Conservation (phyloP, 2,329 filamentous ascomycete species). For the Onygenales sp. region DNA sequence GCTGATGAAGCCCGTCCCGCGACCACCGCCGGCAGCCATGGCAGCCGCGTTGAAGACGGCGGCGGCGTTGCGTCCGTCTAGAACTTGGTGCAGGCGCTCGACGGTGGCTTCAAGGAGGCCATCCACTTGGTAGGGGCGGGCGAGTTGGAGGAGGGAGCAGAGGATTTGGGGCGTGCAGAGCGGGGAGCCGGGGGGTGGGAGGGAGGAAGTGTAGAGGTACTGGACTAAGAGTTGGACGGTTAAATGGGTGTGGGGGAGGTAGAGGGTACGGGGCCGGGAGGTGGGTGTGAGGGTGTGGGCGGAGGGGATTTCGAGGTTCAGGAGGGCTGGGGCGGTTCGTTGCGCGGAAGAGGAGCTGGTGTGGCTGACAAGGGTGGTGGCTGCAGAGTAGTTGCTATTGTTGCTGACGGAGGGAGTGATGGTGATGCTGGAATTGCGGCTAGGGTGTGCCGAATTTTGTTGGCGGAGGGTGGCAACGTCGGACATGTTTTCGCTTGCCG, state of each 20-base stretch:
- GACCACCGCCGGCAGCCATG: slow-evolving; percentile 91
- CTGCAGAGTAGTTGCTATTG: slow-evolving; percentile 32
- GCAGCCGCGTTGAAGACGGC: slow-evolving; percentile 97
- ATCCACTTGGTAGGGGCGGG: slow-evolving; percentile 85
- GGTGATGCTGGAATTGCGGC: slow-evolving; percentile 73
- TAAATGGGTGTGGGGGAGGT: slow-evolving; percentile 82
- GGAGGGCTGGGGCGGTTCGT: slow-evolving; percentile 1
- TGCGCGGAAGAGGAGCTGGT: slow-evolving; percentile 18
- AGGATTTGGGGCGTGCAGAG: slow-evolving; percentile 91
- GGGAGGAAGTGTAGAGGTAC: slow-evolving; percentile 84
- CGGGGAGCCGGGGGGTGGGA: slow-evolving; percentile 64
- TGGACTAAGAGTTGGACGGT: slow-evolving; percentile 86
- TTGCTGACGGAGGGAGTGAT: slow-evolving; percentile 55
- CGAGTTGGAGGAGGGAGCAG: slow-evolving; percentile 87
- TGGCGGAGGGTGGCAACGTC: slow-evolving; percentile 70
- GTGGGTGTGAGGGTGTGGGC: slow-evolving; percentile 44
- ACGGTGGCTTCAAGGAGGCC: slow-evolving; percentile 88
- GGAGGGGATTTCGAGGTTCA: slow-evolving; percentile 43
- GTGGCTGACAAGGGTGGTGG: slow-evolving; percentile 31
- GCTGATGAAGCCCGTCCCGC: slow-evolving; percentile 62
- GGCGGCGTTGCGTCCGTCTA: slow-evolving; percentile 89
- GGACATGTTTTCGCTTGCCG: slow-evolving; percentile 56
- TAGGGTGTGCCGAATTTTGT: slow-evolving; percentile 44
- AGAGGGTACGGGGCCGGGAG: slow-evolving; percentile 73
- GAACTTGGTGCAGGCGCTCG: slow-evolving; percentile 75